Conservation (phyloP, 345 rosid genomes). For the Gossypium herbaceum region DNA sequence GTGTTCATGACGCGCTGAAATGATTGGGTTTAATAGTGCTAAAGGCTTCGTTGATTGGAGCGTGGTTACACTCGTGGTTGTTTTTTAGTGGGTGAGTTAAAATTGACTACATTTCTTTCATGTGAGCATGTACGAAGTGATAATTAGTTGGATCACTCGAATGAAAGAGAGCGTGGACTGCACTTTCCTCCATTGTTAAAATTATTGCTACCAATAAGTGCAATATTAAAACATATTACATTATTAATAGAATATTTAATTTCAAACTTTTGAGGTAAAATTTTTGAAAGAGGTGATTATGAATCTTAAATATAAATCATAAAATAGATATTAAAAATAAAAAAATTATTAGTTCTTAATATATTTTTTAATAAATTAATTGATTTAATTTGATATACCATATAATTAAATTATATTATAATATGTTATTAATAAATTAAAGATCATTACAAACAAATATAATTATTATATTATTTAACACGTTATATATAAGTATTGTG, state of each 20-base stretch:
- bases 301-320: fast-evolving
- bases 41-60: background rate
- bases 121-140: constrained; percentile 20
- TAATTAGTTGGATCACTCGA: constrained; percentile 9
- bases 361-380: too few relatives aligned
- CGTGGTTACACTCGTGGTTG: background rate
- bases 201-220: too few relatives aligned
- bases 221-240: too few relatives aligned
- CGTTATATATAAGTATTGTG: too few relatives aligned
- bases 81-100: constrained; percentile 1
- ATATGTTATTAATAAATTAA: too few relatives aligned
- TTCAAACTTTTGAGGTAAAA: fast-evolving
- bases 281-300: fast-evolving
- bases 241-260: fast-evolving
- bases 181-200: background rate
- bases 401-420: too few relatives aligned
- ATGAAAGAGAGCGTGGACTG: background rate
- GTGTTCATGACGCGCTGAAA: background rate
- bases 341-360: too few relatives aligned
- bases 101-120: constrained; percentile 28
- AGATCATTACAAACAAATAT: too few relatives aligned
- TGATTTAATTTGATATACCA: too few relatives aligned
- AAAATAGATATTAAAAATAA: too few relatives aligned
- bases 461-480: too few relatives aligned
- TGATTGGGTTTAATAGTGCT: background rate